A percentile compares a stretch with the other conserved stretches of the same genome.
Evolutionary conservation across 352 stramenopile species (phyloP).

Genomic region (Phytopythium helicoides): DNA sequence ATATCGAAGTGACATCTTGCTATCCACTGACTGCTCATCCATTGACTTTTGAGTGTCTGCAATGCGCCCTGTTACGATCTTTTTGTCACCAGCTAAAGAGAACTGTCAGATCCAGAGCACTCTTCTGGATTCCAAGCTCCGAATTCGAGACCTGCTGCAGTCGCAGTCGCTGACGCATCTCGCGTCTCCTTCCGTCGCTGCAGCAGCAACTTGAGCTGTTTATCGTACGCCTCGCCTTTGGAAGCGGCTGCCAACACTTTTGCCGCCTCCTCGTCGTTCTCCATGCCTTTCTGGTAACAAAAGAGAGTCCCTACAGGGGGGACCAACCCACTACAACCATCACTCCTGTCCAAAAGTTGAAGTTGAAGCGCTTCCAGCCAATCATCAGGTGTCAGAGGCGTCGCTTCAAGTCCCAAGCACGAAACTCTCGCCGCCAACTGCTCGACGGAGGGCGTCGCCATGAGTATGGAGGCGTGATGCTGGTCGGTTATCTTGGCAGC

Average conservation of each 20-base stretch:
- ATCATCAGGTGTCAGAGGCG: background rate
- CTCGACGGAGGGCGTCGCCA: background rate
- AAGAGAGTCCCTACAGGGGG: too few relatives aligned
- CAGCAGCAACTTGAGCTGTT: slow-evolving; percentile 38
- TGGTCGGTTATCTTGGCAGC: slow-evolving; percentile 1
- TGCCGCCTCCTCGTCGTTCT: slow-evolving; percentile 33
- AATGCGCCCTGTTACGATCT: too few relatives aligned
- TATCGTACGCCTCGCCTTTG: slow-evolving; percentile 39
- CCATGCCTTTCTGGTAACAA: slow-evolving; percentile 25
- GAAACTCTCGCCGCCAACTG: background rate
- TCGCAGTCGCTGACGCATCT: slow-evolving; percentile 3
- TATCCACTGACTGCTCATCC: background rate
- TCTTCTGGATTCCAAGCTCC: too few relatives aligned
- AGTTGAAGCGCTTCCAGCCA: background rate
- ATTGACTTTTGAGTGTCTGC: background rate
- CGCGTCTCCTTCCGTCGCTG: slow-evolving; percentile 36
- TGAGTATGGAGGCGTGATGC: too few relatives aligned
- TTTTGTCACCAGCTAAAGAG: too few relatives aligned
- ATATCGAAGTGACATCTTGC: background rate
- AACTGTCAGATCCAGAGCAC: too few relatives aligned
- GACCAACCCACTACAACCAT: slow-evolving; percentile 6
- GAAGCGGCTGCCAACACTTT: slow-evolving; percentile 11
- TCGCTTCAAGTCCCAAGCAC: too few relatives aligned
- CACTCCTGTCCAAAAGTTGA: slow-evolving; percentile 4
- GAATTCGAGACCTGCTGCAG: slow-evolving; percentile 3